phyloP scores from a whole-genome alignment of 1,139 yeast genomes.

The Suhomyces wounanorum region DNA sequence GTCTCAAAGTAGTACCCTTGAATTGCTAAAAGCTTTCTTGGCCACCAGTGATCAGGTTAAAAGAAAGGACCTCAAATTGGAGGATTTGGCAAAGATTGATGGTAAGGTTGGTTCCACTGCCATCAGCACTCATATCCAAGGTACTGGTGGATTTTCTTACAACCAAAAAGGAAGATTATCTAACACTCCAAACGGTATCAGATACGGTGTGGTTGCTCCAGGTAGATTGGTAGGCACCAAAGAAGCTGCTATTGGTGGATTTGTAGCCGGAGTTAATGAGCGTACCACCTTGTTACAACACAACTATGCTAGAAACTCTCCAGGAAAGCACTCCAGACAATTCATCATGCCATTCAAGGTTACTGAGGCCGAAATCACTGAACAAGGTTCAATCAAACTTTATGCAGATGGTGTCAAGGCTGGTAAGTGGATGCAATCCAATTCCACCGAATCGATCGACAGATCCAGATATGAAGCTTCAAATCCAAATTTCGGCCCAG shows the following conservation, averaged over 20 bases:
- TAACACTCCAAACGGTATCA: conserved; percentile 76
- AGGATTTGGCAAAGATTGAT: conserved; percentile 24
- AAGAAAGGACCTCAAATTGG: conserved; percentile 24
- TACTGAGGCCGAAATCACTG: conserved; percentile 41
- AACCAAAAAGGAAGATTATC: conserved; percentile 67
- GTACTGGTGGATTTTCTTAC: conserved; percentile 76
- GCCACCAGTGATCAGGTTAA: conserved; percentile 20
- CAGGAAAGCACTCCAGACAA: conserved; percentile 49
- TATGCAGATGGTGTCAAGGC: conserved; percentile 45
- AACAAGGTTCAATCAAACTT: conserved; percentile 40
- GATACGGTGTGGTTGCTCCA: conserved; percentile 59
- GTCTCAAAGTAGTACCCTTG: conserved; percentile 21
- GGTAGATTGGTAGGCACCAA: conserved; percentile 65
- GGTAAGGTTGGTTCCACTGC: conserved; percentile 16
- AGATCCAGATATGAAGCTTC: conserved; percentile 32
- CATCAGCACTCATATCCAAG: conserved; percentile 40
- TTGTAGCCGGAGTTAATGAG: conserved; percentile 50
- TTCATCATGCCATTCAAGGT: conserved; percentile 48
- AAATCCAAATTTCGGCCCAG: conserved; percentile 35
- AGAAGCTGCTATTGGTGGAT: conserved; percentile 77
- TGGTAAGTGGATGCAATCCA: conserved; percentile 43
- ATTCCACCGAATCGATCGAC: conserved; percentile 21
- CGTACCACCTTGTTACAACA: conserved; percentile 41
- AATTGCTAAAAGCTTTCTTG: conserved; percentile 34
- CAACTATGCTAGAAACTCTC: conserved; percentile 43